Evolutionary conservation across 108 stramenopile species (phyloP), one percentile per base, ranked within the genome.

Genomic region (Conticribra guillardii): DNA sequence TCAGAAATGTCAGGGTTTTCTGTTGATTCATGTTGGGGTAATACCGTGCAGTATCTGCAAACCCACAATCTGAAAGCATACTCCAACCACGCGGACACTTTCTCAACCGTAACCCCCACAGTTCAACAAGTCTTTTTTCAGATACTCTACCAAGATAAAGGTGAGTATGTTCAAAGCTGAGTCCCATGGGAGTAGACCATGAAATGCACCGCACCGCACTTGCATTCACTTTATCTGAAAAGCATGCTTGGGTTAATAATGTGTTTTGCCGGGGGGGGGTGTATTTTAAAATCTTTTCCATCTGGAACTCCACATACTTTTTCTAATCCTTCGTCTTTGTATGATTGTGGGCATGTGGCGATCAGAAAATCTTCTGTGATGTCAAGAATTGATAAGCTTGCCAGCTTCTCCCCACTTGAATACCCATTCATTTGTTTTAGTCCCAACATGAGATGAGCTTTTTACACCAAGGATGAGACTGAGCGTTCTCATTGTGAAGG

Each of bases 151-250:
- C 63, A 16, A 64, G 29, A 31, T 50, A 64, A 26, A 64, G 30
- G 21, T 64, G 48, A 18, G 63, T 64, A 47, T 64, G 63, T 26
- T 64, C 63, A 31, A 64, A 64, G 49, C 63, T 64, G n/a, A 64
- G 46, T 49, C 63, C 63, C 48, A 51, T 49, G 15, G 63, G 63
- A 31, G 63, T 64, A n/a, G 44, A 51, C 63, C 63, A 64, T 28
- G 63, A 64, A 29, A 64, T 64, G 46, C 63, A 64, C 18, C 63
- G n/a, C 48, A 64, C 63, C 4, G 63, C 63, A 51, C 63, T 61
- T 15, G 37, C 44, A 46, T 61, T 22, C 37, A 61, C 60, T 24
- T 61, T 61, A 21, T 61, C 60, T 7, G 63, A 64, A 22, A 18
- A 64, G 17, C 29, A 64, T 28, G 60, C 63, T 30, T 48, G 24